Percentiles rank a stretch among this genome's conserved stretches.
Conservation (phyloP, 345 rosid genomes). For the Camelina sativa region DNA sequence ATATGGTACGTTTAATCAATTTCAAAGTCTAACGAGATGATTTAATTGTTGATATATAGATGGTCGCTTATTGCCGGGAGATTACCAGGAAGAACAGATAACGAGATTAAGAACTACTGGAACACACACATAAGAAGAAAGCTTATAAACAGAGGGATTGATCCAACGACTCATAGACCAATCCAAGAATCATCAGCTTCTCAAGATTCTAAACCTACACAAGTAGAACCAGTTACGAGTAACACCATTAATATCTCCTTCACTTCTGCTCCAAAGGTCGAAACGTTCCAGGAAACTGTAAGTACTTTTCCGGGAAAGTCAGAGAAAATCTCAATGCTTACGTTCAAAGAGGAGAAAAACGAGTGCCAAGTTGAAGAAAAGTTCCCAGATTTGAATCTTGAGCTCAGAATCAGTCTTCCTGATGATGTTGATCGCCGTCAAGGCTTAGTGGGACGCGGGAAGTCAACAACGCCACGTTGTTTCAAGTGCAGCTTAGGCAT, state of each 20-base stretch:
- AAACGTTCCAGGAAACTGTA: conserved; percentile 23
- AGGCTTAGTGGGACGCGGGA: conserved; percentile 37
- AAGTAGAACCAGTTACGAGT: conserved; percentile 33
- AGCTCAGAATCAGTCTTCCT: conserved; percentile 91
- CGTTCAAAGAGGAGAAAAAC: conserved; percentile 48
- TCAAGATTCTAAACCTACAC: conserved; percentile 39
- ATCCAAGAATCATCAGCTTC: conserved; percentile 56
- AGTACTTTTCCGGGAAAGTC: conserved; percentile 12
- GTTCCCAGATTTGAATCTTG: conserved; percentile 91
- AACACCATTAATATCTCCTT: conserved; percentile 43
- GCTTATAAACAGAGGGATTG: conserved; percentile 78
- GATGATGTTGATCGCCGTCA: conserved; percentile 44
- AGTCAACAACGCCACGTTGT: conserved; percentile 47
- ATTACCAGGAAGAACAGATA: conserved; percentile 87
- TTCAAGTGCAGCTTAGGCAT: conserved; percentile 69
- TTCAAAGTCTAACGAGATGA: not conserved
- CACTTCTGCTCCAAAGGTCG: conserved; percentile 35
- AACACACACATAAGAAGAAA: conserved; percentile 87
- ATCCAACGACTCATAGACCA: conserved; percentile 78
- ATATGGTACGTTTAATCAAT: not conserved
- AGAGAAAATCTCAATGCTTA: conserved; percentile 43
- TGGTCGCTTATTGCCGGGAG: conserved; percentile 90
- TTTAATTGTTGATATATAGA: conserved; percentile 38
- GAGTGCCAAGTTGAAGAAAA: conserved; percentile 44
- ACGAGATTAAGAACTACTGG: conserved; percentile 90